Evolutionary conservation across 139 green algal genomes (phyloP), one percentile per base, ranked within the genome.

Genomic region (Dunaliella primolecta): DNA sequence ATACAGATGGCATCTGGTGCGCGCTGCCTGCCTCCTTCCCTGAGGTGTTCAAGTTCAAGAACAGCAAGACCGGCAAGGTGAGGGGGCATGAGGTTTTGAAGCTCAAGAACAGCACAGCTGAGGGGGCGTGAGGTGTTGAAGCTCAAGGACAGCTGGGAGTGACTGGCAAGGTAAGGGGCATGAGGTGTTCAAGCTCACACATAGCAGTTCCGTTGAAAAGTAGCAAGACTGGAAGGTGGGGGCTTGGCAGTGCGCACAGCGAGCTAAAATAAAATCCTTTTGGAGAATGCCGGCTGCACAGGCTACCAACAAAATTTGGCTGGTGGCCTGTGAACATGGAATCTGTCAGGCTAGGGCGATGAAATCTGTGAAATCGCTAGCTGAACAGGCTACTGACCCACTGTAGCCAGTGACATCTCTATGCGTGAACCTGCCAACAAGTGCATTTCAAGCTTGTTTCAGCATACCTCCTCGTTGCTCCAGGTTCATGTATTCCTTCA

Each of bases 1-100:
- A 99, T 93, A 99, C 97, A 0, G 97, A 99, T 86, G 97, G 97
- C 86, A 99, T 99, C 89, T 99, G 97, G 97, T 99, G 96, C 90
- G 90, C 89, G 25, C 91, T 99, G 80, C 97, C 97, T 0, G 90
- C 80, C 33, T 94, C 86, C 86, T 99, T 99, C 92, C 97, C 97
- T 0, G 97, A 99, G 91, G 94, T 98, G 84, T 99, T 96, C 90
- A 94, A 94, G 87, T 92, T 98, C 83, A 94, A 92, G 78, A 94
- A 90, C 55, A 86, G 84, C 34, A 87, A 89, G 35, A 92, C 36
- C 38, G 90, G 89, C 72, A 96, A 96, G 88, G 90, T 93, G 84
- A 7, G 77, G 20, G 15, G 71, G 32, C 71, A 31, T n/a, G 21
- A 99, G 99, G 88, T 99, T 82, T 94, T 96, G 84, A 84, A 86